Evolutionary conservation across 495 filamentous ascomycete genomes (phyloP).

Genomic region (Geoglossum glabrum): DNA sequence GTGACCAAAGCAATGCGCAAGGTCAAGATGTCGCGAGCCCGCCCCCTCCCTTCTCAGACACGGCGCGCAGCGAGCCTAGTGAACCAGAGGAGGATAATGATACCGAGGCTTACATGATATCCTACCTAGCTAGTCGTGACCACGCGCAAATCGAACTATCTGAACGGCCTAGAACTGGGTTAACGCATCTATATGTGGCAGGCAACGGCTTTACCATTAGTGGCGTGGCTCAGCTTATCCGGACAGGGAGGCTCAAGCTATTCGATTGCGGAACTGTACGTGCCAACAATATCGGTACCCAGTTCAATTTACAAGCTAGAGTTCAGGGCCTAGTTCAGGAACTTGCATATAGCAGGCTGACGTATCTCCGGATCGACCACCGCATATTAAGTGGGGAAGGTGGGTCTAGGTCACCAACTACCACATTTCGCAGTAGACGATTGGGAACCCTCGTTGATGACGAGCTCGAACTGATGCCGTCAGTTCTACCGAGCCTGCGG

Average conservation of each 20-base stretch:
- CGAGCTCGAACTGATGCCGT: neutral
- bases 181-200: constrained; percentile 6
- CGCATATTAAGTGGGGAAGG: neutral
- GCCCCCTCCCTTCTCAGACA: neutral
- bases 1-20: neutral
- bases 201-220: neutral
- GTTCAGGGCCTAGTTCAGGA: neutral
- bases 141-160: neutral
- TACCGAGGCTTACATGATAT: neutral
- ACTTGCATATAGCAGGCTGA: neutral
- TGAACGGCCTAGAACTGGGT: neutral
- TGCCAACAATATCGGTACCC: neutral
- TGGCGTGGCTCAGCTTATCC: neutral
- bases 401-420: neutral
- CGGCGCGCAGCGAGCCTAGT: neutral
- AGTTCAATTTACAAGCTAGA: neutral
- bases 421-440: neutral
- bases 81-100: neutral
- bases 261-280: constrained; percentile 1
- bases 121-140: neutral
- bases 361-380: neutral
- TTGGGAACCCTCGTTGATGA: neutral
- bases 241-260: neutral
- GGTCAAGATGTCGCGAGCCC: neutral
- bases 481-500: neutral